Base-by-base conservation (phyloP, 176 grass and related monocot species). In the Hyparrhenia diplandra region DNA sequence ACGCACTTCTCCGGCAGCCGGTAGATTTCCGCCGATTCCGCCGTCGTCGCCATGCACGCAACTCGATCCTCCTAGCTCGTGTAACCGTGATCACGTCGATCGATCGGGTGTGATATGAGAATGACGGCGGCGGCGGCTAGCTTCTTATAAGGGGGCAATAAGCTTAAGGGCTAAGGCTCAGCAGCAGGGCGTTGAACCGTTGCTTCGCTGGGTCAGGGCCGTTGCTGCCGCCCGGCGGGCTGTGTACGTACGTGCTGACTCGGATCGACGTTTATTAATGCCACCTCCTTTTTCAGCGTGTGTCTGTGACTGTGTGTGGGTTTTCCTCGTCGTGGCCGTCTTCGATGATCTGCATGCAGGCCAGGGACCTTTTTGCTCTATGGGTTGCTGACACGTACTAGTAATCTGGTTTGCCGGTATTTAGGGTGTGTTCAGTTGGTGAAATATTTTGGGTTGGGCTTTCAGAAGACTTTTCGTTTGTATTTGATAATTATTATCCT, bases 141-240 rank as follows among this genome's bases (percentile, higher is more conserved):
- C 3, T 24, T 2, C 7, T 77, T 80, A 82, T 83, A 83, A 16
- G 11, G 6, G 47, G 35, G n/a, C n/a, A n/a, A n/a, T 75, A 94
- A 91, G 84, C 91, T 94, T 94, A 88, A 86, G 72, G 57, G 88
- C 88, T 94, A 94, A 94, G 92, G 76, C 78, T 86, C 80, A 79
- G 45, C 46, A 18, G 47, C 47, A 2, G 47, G 20, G 20, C 21
- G 18, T n/a, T n/a, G 51, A 2, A 55, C 2, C 52, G 52, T 57
- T 57, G 52, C 52, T 57, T 57, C 52, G 52, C 52, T 55, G 52
- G 52, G 52, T 55, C 51, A 18, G 6, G 7, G 52, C 0, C 54
- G 54, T 58, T 58, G 54, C 51, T 21, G 49, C 18, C 18, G n/a
- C n/a, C n/a, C n/a, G 47, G 45, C 45, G 5, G 1, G 47, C 47